Percentiles rank a stretch among this genome's conserved stretches.
These are phyloP conservation scores for Beauveria australis DNA, from an alignment of 2,329 filamentous ascomycete species.

Conservation along the genomic window DNA sequence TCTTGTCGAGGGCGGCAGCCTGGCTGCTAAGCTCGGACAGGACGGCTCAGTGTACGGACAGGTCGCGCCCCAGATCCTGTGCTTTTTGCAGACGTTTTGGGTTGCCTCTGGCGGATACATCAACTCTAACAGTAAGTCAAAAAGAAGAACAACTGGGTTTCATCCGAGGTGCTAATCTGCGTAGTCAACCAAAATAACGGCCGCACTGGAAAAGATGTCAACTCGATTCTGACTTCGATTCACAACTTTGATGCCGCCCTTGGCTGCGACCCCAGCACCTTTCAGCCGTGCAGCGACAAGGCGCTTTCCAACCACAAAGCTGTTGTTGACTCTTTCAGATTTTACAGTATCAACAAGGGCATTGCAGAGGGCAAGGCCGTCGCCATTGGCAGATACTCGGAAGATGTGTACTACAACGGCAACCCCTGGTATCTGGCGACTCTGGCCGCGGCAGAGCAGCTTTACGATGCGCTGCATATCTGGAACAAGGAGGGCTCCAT, in stretches of 20 bases:
- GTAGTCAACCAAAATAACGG: conserved; percentile 49
- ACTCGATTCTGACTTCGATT: conserved; percentile 59
- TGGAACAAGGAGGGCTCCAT: conserved; percentile 59
- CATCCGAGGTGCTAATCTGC: not conserved
- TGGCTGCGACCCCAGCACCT: conserved; percentile 60
- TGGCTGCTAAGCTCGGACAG: conserved; percentile 56
- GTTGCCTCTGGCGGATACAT: conserved; percentile 49
- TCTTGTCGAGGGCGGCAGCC: conserved; percentile 56
- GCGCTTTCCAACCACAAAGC: conserved; percentile 70
- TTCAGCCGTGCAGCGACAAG: conserved; percentile 66
- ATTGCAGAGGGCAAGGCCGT: conserved; percentile 51
- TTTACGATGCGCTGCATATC: conserved; percentile 67
- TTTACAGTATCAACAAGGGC: conserved; percentile 63
- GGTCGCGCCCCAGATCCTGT: conserved; percentile 62
- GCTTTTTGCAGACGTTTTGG: conserved; percentile 72
- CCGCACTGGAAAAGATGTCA: conserved; percentile 63
- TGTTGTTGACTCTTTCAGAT: conserved; percentile 67
- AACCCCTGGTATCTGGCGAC: conserved; percentile 79
- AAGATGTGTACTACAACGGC: conserved; percentile 67
- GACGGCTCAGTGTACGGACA: conserved; percentile 52
- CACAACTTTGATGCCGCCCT: conserved; percentile 61
- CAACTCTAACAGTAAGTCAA: conserved; percentile 52
- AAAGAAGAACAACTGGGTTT: not conserved
- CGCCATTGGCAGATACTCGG: conserved; percentile 58
- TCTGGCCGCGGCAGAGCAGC: conserved; percentile 68